Evolutionary conservation across 2,329 filamentous ascomycete species (phyloP).

Genomic region (Nannizziopsis arthrosporioides): DNA sequence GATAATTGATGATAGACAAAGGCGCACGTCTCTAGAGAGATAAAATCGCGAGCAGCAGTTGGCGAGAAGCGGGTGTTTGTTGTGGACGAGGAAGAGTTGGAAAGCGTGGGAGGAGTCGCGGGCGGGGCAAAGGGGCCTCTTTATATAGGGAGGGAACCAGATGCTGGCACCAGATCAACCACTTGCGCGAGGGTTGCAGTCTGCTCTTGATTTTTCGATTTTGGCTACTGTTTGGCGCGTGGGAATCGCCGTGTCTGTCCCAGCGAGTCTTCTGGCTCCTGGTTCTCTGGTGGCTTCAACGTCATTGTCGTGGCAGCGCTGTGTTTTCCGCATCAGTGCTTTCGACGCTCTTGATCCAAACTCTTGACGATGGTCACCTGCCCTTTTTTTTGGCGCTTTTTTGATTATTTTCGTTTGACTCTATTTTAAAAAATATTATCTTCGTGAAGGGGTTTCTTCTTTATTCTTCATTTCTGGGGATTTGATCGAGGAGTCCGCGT

Average conservation of each 20-base stretch:
- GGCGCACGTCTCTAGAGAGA: slow-evolving; percentile 14
- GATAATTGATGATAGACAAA: slow-evolving; percentile 14
- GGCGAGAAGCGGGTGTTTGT: slow-evolving; percentile 5
- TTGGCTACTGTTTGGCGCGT: background rate
- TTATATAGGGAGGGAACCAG: slow-evolving; percentile 10
- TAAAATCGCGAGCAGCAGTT: slow-evolving; percentile 9
- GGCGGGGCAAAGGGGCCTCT: slow-evolving; percentile 13
- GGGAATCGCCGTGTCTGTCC: background rate
- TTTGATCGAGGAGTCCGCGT: no score
- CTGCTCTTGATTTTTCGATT: background rate
- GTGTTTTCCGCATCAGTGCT: no score
- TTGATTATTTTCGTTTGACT: slow-evolving; percentile 8
- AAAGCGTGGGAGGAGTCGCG: slow-evolving; percentile 12
- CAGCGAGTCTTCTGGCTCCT: background rate
- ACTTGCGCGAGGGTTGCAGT: slow-evolving; percentile 1
- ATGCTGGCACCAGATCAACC: slow-evolving; percentile 31
- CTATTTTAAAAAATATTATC: background rate
- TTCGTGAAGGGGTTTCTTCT: background rate
- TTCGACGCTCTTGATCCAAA: no score
- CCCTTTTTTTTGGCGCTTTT: slow-evolving; percentile 12
- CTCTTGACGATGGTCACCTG: background rate
- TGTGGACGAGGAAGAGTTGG: slow-evolving; percentile 24
- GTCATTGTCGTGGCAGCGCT: no score
- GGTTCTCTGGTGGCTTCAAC: no score
- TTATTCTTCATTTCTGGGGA: background rate